Evolutionary conservation across 192 early-diverging fungal species (phyloP).

Genomic region (Coemansia sp.): DNA sequence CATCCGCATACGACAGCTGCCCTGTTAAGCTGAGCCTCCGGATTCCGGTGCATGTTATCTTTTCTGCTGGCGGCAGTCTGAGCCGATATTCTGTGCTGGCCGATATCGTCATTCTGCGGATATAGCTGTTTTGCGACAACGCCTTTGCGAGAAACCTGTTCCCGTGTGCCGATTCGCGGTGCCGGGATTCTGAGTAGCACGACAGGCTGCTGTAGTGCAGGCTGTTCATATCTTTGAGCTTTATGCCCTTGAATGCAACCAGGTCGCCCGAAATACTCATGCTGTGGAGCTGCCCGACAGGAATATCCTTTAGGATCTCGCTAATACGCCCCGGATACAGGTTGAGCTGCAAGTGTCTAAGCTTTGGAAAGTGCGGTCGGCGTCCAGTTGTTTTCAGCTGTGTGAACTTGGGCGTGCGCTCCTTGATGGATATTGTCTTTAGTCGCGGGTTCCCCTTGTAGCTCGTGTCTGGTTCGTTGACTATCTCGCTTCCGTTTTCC

Average conservation of each 20-base stretch:
- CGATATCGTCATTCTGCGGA: slow-evolving; percentile 14
- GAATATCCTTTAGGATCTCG: slow-evolving; percentile 34
- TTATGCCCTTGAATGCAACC: slow-evolving; percentile 34
- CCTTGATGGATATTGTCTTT: slow-evolving; percentile 35
- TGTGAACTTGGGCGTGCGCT: slow-evolving; percentile 34
- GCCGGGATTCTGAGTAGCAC: slow-evolving; percentile 14
- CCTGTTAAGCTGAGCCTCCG: slow-evolving; percentile 20
- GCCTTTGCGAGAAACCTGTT: slow-evolving; percentile 27
- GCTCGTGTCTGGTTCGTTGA: neutral
- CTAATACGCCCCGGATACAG: slow-evolving; percentile 33
- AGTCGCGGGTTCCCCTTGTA: slow-evolving; percentile 28
- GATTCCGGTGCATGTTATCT: slow-evolving; percentile 13
- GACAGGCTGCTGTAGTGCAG: slow-evolving; percentile 15
- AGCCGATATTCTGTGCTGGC: slow-evolving; percentile 24
- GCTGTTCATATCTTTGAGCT: slow-evolving; percentile 11
- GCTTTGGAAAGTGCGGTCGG: slow-evolving; percentile 39
- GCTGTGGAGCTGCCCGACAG: slow-evolving; percentile 19
- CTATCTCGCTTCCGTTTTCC: slow-evolving; percentile 5
- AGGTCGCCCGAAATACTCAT: slow-evolving; percentile 37
- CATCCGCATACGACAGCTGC: slow-evolving; percentile 21
- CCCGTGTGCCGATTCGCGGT: slow-evolving; percentile 28
- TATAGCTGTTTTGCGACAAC: slow-evolving; percentile 14
- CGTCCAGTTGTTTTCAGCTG: slow-evolving; percentile 18
- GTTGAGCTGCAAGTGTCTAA: slow-evolving; percentile 23
- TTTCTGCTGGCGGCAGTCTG: slow-evolving; percentile 14